Evolutionary conservation across 1,139 yeast species (phyloP).

Genomic region (Ogataea hybrid): DNA sequence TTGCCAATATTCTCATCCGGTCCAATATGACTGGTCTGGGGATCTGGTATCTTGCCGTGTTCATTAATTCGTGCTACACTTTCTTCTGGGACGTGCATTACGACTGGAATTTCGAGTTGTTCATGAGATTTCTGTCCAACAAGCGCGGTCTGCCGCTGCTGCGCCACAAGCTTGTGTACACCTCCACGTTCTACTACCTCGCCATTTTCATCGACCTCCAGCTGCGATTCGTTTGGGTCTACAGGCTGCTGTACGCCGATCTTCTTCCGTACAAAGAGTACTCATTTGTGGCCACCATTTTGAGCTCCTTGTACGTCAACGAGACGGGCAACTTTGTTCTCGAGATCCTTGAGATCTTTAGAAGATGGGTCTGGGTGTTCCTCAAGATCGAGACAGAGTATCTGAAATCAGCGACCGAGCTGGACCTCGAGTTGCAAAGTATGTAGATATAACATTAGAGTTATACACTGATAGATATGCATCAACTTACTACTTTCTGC

Average conservation of each 20-base stretch:
- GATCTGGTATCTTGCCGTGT: conserved; percentile 52
- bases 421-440: conserved; percentile 25
- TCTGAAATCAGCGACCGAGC: conserved; percentile 35
- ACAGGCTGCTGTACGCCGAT: conserved; percentile 37
- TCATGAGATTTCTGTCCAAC: conserved; percentile 34
- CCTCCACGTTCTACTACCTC: conserved; percentile 42
- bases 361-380: conserved; percentile 91
- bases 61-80: conserved; percentile 71
- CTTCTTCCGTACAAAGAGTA: conserved; percentile 8
- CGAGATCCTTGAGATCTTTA: conserved; percentile 68
- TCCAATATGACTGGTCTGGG: conserved; percentile 17
- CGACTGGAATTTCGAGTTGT: conserved; percentile 83
- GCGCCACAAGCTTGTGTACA: conserved; percentile 34
- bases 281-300: conserved; percentile 18
- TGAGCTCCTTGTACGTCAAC: conserved; percentile 41
- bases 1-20: conserved; percentile 43
- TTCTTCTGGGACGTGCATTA: conserved; percentile 83
- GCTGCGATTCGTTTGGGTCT: conserved; percentile 74
- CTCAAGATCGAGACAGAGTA: conserved; percentile 81
- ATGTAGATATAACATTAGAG: background rate
- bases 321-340: conserved; percentile 62
- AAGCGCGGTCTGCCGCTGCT: conserved; percentile 18
- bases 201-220: conserved; percentile 60
- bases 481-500: conserved; percentile 9
- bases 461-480: conserved; percentile 1